Base-by-base conservation (phyloP, 768 basidiomycete species). In the Coprinopsis cinerea region DNA sequence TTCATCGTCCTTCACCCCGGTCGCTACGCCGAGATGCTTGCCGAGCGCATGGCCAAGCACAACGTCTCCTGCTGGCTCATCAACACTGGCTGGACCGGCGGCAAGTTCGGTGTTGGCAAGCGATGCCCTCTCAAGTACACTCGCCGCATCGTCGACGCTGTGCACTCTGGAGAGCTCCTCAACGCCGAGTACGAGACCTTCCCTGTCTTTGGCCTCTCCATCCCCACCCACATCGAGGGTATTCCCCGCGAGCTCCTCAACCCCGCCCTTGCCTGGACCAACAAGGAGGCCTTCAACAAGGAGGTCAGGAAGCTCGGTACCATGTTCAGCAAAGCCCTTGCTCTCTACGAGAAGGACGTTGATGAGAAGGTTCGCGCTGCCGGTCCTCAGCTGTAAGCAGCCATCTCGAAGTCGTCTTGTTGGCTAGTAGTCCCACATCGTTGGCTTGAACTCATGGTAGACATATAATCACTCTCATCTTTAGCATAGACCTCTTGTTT, bases 1-100 rank as follows among this genome's bases (percentile, higher is more conserved):
- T 98, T 99, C 81, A 97, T 99, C 65, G 86, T 97, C 58, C 88
- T 96, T 49, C 95, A 96, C 69, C 93, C 93, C 39, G 81, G 88
- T 28, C 87, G 93, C 54, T 99, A 99, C 68, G 95, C 96, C 35
- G 78, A 86, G 67, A 99, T 99, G 96, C 77, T 99, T 57, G 92
- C 95, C 0, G 85, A 91, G 57, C 83, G 88, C 60, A 98, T 99
- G 94, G 70, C 83, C 50, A 80, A 83, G 68, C 76, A 88, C 73
- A 78, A 89, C 48, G 92, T 93, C 59, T 70, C 92, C 68, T 96
- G 94, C 76, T 99, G 92, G 92, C 78, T 98, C 63, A 88, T 99
- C 81, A 98, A 99, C 85, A 99, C 95, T 2, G 95, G 90, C 54
- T 94, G 91, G 91, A 87, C 90, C 46, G 86, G 90, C 49, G 95